Conservation (phyloP, 257 asterid genomes). For the Scutellaria minor region DNA sequence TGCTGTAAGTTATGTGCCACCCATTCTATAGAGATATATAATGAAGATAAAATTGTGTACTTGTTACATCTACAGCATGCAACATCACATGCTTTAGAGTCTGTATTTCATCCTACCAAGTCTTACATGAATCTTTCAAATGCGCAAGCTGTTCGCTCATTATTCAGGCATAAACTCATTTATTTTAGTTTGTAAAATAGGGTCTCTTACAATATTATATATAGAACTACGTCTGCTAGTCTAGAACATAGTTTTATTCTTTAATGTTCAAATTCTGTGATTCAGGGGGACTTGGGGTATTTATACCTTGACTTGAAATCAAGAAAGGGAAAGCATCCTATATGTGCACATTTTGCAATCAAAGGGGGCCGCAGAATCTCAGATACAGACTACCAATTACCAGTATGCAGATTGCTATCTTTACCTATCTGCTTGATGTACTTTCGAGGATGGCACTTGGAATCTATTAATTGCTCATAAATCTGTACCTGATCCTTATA, state of each 20-base stretch:
- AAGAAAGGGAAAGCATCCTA: constrained; percentile 86
- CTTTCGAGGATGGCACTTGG: constrained; percentile 4
- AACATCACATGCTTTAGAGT: constrained; percentile 13
- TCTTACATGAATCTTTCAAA: constrained; percentile 15
- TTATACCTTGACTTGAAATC: constrained; percentile 93
- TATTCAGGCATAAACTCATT: background rate
- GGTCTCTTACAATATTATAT: background rate
- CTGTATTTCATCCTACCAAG: background rate
- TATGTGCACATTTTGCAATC: constrained; percentile 97
- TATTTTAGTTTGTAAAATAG: background rate
- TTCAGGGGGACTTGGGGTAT: constrained; percentile 92
- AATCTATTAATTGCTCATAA: constrained; percentile 17
- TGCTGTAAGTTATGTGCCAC: constrained; percentile 31
- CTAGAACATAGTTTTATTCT: constrained; percentile 37
- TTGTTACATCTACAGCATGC: constrained; percentile 19
- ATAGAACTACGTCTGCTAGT: constrained; percentile 18
- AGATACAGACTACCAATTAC: constrained; percentile 85
- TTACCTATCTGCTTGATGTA: constrained; percentile 30
- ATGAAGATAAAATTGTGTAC: constrained; percentile 16
- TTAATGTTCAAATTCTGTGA: constrained; percentile 29
- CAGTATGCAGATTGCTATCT: constrained; percentile 61
- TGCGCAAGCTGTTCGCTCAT: background rate
- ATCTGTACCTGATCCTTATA: constrained; percentile 7
- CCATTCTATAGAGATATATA: constrained; percentile 10
- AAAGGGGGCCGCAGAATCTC: constrained; percentile 92